These are phyloP conservation scores for Wickerhamomyces sp. DNA, from an alignment of 1,139 yeast genomes.

Conservation along the genomic window DNA sequence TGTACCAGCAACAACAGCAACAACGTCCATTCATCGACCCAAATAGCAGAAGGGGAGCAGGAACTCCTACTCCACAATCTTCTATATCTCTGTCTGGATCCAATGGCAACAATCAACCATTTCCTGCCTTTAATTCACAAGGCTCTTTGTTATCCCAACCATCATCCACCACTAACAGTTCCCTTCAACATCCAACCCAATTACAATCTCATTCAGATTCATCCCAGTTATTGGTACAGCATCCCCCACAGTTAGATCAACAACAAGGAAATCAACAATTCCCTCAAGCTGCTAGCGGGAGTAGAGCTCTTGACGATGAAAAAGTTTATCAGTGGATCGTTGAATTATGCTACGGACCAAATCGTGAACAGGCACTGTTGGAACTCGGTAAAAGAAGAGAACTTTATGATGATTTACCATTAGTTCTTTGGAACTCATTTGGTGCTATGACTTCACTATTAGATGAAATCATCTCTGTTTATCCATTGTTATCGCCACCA, in stretches of 20 bases:
- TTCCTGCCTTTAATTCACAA: constrained; percentile 12
- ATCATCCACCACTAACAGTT: constrained; percentile 1
- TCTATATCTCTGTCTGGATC: not conserved
- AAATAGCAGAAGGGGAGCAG: not conserved
- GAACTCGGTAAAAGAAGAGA: constrained; percentile 94
- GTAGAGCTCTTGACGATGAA: constrained; percentile 72
- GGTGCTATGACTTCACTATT: constrained; percentile 92
- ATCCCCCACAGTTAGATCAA: constrained; percentile 3
- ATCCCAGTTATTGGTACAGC: constrained; percentile 2
- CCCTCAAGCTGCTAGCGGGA: constrained; percentile 15
- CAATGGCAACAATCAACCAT: constrained; percentile 9
- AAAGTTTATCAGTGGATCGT: constrained; percentile 88
- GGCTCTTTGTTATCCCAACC: not conserved
- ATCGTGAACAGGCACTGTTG: constrained; percentile 85
- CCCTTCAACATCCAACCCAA: constrained; percentile 3
- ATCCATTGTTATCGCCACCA: constrained; percentile 87
- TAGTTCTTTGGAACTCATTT: constrained; percentile 91
- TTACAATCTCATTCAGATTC: constrained; percentile 7
- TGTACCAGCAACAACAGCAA: constrained; percentile 7
- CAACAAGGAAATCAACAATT: constrained; percentile 18
- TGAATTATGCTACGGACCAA: constrained; percentile 84
- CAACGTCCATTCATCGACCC: constrained; percentile 20
- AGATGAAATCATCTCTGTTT: constrained; percentile 86
- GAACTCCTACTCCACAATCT: not conserved
- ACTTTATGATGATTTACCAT: constrained; percentile 88